Evolutionary conservation across 768 basidiomycete genomes (phyloP), one percentile per base, ranked within the genome.

Genomic region (Candolleomyces aberdarensis): DNA sequence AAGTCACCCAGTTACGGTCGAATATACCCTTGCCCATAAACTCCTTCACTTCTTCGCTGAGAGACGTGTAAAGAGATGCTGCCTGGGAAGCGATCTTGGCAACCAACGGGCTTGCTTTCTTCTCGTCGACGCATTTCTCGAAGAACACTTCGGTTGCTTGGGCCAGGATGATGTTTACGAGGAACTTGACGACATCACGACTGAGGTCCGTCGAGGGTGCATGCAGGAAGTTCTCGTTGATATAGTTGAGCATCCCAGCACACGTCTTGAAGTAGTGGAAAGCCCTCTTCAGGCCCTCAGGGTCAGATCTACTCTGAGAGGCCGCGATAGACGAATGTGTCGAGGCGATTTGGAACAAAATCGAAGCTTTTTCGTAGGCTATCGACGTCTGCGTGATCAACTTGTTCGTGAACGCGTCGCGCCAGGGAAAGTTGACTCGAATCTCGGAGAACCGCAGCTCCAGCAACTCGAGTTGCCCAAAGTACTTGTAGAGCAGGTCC

Each of bases 191-290:
- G 58, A 98, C 93, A 62, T 98, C 96, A 19, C 94, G 83, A 68
- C 89, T 90, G 49, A 98, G 84, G 75, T 98, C 97, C 1, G 93
- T 97, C 20, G 92, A 94, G 0, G 97, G 97, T 0, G 96, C 97
- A 68, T 99, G 97, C 0, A 99, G 79, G 73, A 99, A 99, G 83
- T 99, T 98, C 74, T 99, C 97, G 77, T 98, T 98, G 79, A 99
- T 95, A 72, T 98, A 99, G 6, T 88, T 94, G 69, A 98, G 85
- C 94, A 99, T 97, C 19, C 97, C 97, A 2, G 96, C 93, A 46
- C 91, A 88, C 11, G 91, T 86, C 17, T 90, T 81, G 67, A 94
- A 92, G 75, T 94, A 96, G 75, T 93, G 85, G 77, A 97, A 99
- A 0, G 96, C 86, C 39, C 94, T 86, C 75, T 97, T 98, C 67